These are phyloP conservation scores for Aspergillus arachidicola DNA, from an alignment of 2,329 filamentous ascomycete genomes.

Conservation along the genomic window DNA sequence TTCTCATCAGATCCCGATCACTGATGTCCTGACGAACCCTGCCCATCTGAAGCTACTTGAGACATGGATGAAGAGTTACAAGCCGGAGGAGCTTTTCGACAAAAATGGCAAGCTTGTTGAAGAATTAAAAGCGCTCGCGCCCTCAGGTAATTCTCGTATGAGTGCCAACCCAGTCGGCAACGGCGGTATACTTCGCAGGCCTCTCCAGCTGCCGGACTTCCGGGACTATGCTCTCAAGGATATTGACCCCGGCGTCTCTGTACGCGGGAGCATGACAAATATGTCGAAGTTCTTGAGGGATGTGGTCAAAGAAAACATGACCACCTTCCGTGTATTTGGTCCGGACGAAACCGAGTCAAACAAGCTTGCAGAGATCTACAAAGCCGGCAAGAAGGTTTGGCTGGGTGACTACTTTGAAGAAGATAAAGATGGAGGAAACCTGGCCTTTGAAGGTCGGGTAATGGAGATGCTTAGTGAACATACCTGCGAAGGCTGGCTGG, in stretches of 20 bases:
- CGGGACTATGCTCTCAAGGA: conserved; percentile 66
- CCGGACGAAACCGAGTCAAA: conserved; percentile 83
- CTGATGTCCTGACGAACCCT: conserved; percentile 67
- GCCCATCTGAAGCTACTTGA: conserved; percentile 70
- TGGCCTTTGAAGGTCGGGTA: conserved; percentile 68
- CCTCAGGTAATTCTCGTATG: conserved; percentile 69
- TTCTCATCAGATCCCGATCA: conserved; percentile 75
- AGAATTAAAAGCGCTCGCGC: conserved; percentile 66
- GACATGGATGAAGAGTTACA: conserved; percentile 75
- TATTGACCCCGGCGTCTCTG: conserved; percentile 60
- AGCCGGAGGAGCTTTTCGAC: conserved; percentile 71
- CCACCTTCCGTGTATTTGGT: conserved; percentile 74
- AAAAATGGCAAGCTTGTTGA: conserved; percentile 63
- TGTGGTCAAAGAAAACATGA: conserved; percentile 64
- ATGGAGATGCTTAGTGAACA: conserved; percentile 88
- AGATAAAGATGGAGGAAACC: conserved; percentile 73
- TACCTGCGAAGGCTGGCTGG: conserved; percentile 77
- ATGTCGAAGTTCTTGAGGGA: conserved; percentile 70
- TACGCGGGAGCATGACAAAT: conserved; percentile 68
- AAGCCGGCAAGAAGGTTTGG: conserved; percentile 78
- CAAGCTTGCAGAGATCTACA: conserved; percentile 72
- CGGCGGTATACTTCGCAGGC: conserved; percentile 67
- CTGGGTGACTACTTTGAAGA: conserved; percentile 77
- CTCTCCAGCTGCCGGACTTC: conserved; percentile 71
- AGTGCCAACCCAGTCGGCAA: conserved; percentile 77